Base-by-base conservation (phyloP, 1,284 basidiomycete species). In the Entoloma clypeatum region DNA sequence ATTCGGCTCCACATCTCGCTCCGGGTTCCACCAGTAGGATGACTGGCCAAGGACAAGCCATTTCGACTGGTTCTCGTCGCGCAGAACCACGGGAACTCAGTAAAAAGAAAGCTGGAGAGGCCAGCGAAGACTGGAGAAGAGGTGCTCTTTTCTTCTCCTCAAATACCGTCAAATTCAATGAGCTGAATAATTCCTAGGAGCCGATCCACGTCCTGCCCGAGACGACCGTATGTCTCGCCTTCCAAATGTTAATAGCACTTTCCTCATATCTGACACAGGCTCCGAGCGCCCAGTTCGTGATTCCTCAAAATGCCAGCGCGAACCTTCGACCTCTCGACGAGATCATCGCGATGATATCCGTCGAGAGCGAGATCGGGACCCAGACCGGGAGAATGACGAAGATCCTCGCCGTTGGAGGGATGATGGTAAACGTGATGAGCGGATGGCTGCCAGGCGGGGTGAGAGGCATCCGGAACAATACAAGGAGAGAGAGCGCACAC, bases 111-210 rank as follows among this genome's bases (percentile, higher is more conserved):
- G 67, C 70, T 32, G 84, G 79, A 28, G 86, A 88, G 58, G 68
- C 68, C 29, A 79, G 75, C 50, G 85, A 89, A 52, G 86, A 89
- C 57, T 89, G 86, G 86, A 73, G 86, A 56, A 74, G 83, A 75
- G 82, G 86, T 86, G 53, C 46, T 68, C 59, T 29, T 45, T 33
- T 38, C 35, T 39, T 41, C 36, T 39, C 22, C 44, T 29, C 44
- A 45, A n/a, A n/a, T n/a, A n/a, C n/a, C n/a, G n/a, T n/a, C n/a
- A n/a, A n/a, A n/a, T n/a, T 50, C 51, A 37, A 43, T 31, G 24
- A 27, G 30, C 25, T 39, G 42, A 28, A 50, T 44, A 43, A 44
- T 47, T 40, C 44, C 24, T 39, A 79, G 74, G 72, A 40, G 56
- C 67, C 41, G 80, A 83, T 51, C 59, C 69, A 44, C 71, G 81